These are phyloP conservation scores for Teunomyces funiuensis DNA, from an alignment of 805 yeast species.

Conservation along the genomic window DNA sequence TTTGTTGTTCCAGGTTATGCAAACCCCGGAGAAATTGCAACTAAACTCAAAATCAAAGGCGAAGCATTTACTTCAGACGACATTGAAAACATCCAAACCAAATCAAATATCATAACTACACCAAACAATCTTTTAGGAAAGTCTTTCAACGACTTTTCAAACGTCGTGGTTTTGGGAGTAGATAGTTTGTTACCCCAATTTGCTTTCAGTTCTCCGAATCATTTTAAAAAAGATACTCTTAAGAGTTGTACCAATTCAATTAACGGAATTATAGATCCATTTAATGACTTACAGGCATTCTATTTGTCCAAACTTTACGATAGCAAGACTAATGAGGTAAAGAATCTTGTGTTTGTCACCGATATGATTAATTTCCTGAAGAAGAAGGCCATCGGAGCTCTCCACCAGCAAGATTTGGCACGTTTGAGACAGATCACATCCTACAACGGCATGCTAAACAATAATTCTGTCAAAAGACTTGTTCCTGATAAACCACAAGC, in stretches of 20 bases:
- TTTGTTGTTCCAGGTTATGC: slow-evolving; percentile 19
- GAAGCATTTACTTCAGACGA: neutral
- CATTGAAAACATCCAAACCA: neutral
- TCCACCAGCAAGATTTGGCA: slow-evolving; percentile 10
- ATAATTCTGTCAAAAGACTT: neutral
- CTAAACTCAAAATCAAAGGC: neutral
- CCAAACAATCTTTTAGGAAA: slow-evolving; percentile 17
- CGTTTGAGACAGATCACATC: slow-evolving; percentile 17
- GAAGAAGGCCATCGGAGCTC: neutral
- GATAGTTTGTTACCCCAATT: slow-evolving; percentile 23
- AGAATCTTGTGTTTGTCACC: slow-evolving; percentile 16
- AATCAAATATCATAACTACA: slow-evolving; percentile 7
- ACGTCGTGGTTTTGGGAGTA: slow-evolving; percentile 18
- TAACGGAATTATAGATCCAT: slow-evolving; percentile 21
- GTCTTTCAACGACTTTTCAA: slow-evolving; percentile 8
- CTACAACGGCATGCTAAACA: slow-evolving; percentile 12
- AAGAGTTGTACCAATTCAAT: slow-evolving; percentile 6
- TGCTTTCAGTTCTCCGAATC: slow-evolving; percentile 12
- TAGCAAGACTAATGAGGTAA: slow-evolving; percentile 22
- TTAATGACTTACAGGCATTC: slow-evolving; percentile 17
- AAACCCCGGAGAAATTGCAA: slow-evolving; percentile 4
- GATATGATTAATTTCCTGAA: slow-evolving; percentile 5
- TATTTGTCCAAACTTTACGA: slow-evolving; percentile 17
- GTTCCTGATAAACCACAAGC: neutral
- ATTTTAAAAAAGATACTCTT: neutral